Evolutionary conservation across 306 rosid genomes (phyloP).

Genomic region (Boehmeria nivea): DNA sequence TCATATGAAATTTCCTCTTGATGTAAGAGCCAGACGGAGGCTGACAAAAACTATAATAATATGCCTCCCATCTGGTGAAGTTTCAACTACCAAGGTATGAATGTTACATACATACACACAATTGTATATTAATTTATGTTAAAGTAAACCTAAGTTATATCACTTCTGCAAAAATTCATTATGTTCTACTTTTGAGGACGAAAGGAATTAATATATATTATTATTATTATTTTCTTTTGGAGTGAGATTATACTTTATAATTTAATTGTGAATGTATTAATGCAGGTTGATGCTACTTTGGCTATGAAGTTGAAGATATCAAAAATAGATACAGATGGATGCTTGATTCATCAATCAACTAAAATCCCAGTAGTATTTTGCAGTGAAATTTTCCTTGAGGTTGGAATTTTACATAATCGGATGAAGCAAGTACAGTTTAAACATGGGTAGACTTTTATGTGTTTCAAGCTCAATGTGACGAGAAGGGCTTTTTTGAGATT

Average conservation of each 20-base stretch:
- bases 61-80: too few species aligned
- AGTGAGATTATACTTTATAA: not conserved
- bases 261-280: not conserved
- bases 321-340: not conserved
- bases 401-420: not conserved
- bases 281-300: conserved; percentile 3
- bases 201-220: too few species aligned
- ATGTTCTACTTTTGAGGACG: too few species aligned
- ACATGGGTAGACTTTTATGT: not conserved
- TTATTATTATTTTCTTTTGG: not conserved
- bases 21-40: too few species aligned
- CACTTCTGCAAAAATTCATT: too few species aligned
- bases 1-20: too few species aligned
- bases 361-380: not conserved
- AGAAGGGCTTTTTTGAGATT: not conserved
- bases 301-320: not conserved
- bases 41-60: too few species aligned
- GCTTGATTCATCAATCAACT: not conserved
- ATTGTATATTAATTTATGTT: too few species aligned
- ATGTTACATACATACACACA: not conserved
- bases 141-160: too few species aligned
- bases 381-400: not conserved
- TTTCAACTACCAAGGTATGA: not conserved
- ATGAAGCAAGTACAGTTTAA: not conserved
- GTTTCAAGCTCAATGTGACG: not conserved